Evolutionary conservation across 176 grass and related monocot species (phyloP).

Genomic region (Tillandsia fasciculata): DNA sequence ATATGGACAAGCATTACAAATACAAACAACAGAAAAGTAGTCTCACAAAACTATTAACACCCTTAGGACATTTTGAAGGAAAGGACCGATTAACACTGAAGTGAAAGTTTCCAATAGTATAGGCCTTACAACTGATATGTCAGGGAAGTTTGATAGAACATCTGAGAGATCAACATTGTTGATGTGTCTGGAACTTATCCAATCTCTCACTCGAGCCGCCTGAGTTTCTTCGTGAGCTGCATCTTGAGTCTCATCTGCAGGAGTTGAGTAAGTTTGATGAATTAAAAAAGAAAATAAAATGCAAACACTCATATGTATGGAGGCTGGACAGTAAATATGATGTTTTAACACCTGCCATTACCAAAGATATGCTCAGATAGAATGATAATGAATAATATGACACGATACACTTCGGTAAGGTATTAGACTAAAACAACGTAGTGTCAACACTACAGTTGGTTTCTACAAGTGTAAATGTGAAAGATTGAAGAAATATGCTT

Average conservation of each 20-base stretch:
- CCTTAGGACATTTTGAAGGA: background rate
- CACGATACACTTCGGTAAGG: no score
- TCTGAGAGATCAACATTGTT: slow-evolving; percentile 51
- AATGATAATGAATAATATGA: no score
- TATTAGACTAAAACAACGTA: no score
- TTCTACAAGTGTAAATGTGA: background rate
- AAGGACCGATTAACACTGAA: background rate
- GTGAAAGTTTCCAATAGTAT: no score
- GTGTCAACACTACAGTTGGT: no score
- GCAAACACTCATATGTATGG: background rate
- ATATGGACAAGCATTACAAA: background rate
- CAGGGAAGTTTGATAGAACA: slow-evolving; percentile 67
- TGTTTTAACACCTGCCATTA: no score
- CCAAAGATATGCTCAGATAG: no score
- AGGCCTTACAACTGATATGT: slow-evolving; percentile 58
- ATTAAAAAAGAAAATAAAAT: background rate
- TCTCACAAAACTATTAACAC: background rate
- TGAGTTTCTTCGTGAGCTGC: slow-evolving; percentile 63
- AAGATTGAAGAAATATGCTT: background rate
- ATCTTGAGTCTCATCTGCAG: slow-evolving; percentile 93
- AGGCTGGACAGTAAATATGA: background rate
- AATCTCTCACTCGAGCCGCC: slow-evolving; percentile 52
- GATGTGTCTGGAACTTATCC: slow-evolving; percentile 53
- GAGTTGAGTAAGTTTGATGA: no score
- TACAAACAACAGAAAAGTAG: background rate